These are phyloP conservation scores for Sarocladiaceae sp. DNA, from an alignment of 2,329 filamentous ascomycete genomes.

Conservation along the genomic window DNA sequence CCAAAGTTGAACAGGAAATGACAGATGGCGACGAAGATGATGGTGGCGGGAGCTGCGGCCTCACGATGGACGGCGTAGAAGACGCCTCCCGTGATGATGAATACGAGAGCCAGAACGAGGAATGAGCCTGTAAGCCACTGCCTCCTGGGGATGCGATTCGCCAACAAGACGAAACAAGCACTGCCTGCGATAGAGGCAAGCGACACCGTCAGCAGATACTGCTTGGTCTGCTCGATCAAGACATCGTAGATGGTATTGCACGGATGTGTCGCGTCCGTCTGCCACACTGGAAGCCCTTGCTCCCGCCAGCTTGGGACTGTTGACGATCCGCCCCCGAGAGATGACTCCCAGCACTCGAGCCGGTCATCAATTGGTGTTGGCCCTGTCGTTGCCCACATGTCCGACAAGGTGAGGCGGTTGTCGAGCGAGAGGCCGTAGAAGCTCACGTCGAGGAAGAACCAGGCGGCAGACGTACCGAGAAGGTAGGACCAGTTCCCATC, in stretches of 20 bases:
- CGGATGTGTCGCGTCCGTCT: slow-evolving; percentile 40
- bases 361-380: slow-evolving; percentile 21
- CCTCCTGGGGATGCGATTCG: slow-evolving; percentile 41
- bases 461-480: slow-evolving; percentile 37
- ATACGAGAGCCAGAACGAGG: slow-evolving; percentile 37
- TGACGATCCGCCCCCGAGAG: slow-evolving; percentile 34
- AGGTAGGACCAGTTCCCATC: slow-evolving; percentile 29
- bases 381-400: slow-evolving; percentile 30
- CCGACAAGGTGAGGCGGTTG: slow-evolving; percentile 30
- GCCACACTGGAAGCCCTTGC: slow-evolving; percentile 39
- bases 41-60: slow-evolving; percentile 35
- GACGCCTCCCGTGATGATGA: slow-evolving; percentile 38
- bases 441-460: slow-evolving; percentile 48
- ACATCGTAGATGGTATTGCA: slow-evolving; percentile 48
- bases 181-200: slow-evolving; percentile 45
- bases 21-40: slow-evolving; percentile 44
- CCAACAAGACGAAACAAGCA: slow-evolving; percentile 40
- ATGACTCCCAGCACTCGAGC: slow-evolving; percentile 30
- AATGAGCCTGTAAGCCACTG: slow-evolving; percentile 45
- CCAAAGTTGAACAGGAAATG: slow-evolving; percentile 52
- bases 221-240: slow-evolving; percentile 44
- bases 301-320: slow-evolving; percentile 34
- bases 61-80: slow-evolving; percentile 29
- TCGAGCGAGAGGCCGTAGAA: slow-evolving; percentile 49
- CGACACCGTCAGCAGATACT: slow-evolving; percentile 40